Evolutionary conservation across 2,329 filamentous ascomycete species (phyloP).

Genomic region (Aciculosporium take): DNA sequence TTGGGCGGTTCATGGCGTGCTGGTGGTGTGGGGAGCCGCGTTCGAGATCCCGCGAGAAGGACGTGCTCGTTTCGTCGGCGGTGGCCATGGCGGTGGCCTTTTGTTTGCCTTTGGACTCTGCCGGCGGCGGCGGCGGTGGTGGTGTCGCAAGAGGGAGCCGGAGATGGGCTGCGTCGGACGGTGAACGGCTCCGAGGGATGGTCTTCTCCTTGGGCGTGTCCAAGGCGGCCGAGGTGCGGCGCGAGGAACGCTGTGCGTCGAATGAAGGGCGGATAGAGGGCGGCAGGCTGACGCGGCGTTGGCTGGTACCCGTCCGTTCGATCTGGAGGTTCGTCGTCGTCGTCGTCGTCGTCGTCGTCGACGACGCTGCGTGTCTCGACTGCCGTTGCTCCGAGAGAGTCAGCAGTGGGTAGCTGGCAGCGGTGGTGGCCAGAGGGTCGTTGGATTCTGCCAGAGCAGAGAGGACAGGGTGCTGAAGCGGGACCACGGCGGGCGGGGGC

Average conservation of each 20-base stretch:
- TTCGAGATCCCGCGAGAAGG: slow-evolving; percentile 39
- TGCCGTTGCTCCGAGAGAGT: slow-evolving; percentile 36
- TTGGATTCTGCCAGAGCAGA: slow-evolving; percentile 21
- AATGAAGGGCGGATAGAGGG: slow-evolving; percentile 37
- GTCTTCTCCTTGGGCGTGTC: background rate
- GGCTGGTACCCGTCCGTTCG: slow-evolving; percentile 29
- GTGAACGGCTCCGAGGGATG: background rate
- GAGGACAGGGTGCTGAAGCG: slow-evolving; percentile 31
- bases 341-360: no score
- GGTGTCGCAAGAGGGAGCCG: no score
- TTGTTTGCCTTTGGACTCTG: slow-evolving; percentile 35
- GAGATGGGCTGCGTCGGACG: background rate
- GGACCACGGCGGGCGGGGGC: slow-evolving; percentile 36
- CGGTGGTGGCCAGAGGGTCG: slow-evolving; percentile 24
- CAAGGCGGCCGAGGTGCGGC: slow-evolving; percentile 11
- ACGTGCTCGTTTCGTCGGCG: slow-evolving; percentile 20
- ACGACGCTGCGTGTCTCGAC: slow-evolving; percentile 26
- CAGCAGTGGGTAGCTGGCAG: slow-evolving; percentile 37
- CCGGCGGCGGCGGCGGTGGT: background rate
- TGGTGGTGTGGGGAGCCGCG: slow-evolving; percentile 34
- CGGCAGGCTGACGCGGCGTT: slow-evolving; percentile 39
- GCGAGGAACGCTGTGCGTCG: slow-evolving; percentile 31
- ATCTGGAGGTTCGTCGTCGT: slow-evolving; percentile 36
- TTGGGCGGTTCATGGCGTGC: slow-evolving; percentile 28
- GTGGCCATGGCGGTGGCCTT: slow-evolving; percentile 31